These are phyloP conservation scores for Penicillium malachiteum DNA, from an alignment of 495 filamentous ascomycete species.

Conservation along the genomic window DNA sequence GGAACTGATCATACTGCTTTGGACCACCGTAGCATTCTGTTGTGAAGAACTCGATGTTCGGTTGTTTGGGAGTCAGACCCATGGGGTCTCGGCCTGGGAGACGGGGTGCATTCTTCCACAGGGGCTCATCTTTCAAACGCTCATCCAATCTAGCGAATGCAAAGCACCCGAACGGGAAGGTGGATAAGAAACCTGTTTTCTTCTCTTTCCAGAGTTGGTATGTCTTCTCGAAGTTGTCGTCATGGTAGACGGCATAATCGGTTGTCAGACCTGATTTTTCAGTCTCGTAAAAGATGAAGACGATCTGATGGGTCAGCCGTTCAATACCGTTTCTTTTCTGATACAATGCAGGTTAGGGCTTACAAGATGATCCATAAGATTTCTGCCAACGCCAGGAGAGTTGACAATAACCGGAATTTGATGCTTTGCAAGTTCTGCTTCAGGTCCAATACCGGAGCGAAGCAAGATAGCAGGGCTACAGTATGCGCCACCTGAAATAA, in stretches of 20 bases:
- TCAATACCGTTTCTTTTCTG: background rate
- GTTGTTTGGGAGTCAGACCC: conserved; percentile 47
- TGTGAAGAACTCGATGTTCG: conserved; percentile 52
- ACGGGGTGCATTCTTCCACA: conserved; percentile 42
- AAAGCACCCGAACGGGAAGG: conserved; percentile 54
- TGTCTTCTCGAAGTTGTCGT: conserved; percentile 37
- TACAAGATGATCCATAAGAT: conserved; percentile 55
- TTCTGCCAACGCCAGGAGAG: conserved; percentile 55
- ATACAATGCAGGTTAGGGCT: background rate
- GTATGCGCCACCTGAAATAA: conserved; percentile 54
- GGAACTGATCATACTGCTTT: conserved; percentile 48
- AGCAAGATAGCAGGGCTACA: conserved; percentile 58
- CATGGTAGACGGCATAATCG: conserved; percentile 40
- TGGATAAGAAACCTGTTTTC: conserved; percentile 49
- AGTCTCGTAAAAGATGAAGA: conserved; percentile 50
- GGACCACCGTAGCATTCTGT: conserved; percentile 55
- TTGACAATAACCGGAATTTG: conserved; percentile 47
- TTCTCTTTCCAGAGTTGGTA: conserved; percentile 49
- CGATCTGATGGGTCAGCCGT: conserved; percentile 15
- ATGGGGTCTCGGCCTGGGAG: conserved; percentile 50
- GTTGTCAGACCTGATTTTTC: conserved; percentile 41
- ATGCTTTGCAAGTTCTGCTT: conserved; percentile 45
- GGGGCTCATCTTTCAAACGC: conserved; percentile 42
- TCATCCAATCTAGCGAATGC: conserved; percentile 52
- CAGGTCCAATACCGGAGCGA: conserved; percentile 54